Percentiles rank a stretch among this genome's conserved stretches.
phyloP scores from a whole-genome alignment of 75 land plant species.

The Selaginella tamariscina region DNA sequence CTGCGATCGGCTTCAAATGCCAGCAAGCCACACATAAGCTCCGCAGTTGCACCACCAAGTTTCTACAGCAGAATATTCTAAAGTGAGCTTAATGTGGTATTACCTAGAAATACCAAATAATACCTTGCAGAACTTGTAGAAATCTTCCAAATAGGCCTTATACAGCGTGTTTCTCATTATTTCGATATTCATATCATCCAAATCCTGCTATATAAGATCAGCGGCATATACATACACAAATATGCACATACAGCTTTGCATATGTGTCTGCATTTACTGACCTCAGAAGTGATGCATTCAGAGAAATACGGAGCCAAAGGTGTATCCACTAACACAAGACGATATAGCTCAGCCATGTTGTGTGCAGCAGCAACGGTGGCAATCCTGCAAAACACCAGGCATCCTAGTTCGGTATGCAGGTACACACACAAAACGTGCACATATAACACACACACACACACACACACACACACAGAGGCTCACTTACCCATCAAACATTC shows the following conservation, averaged over 20 bases:
- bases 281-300: conserved; percentile 98
- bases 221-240: neutral
- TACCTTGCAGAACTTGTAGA: conserved; percentile 92
- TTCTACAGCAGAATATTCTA: conserved; percentile 32
- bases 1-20: conserved; percentile 96
- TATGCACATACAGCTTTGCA: too few species aligned
- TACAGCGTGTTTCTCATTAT: conserved; percentile 99
- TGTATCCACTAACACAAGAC: conserved; percentile 94
- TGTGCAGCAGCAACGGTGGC: conserved; percentile 96
- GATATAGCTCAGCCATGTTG: conserved; percentile 94
- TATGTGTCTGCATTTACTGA: conserved; percentile 16
- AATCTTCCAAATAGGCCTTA: conserved; percentile 97
- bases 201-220: conserved; percentile 40
- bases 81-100: neutral
- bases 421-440: too few species aligned
- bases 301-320: conserved; percentile 99
- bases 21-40: conserved; percentile 91
- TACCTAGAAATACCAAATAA: neutral
- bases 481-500: conserved; percentile 95
- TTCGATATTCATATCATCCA: conserved; percentile 99
- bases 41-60: conserved; percentile 94
- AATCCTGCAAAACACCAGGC: too few species aligned
- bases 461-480: too few species aligned
- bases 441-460: too few species aligned
- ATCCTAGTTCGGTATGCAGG: too few species aligned